A percentile compares a stretch with the other conserved stretches of the same genome.
Evolutionary conservation across 1,284 basidiomycete genomes (phyloP).

Genomic region (Phenoliferia sp.): DNA sequence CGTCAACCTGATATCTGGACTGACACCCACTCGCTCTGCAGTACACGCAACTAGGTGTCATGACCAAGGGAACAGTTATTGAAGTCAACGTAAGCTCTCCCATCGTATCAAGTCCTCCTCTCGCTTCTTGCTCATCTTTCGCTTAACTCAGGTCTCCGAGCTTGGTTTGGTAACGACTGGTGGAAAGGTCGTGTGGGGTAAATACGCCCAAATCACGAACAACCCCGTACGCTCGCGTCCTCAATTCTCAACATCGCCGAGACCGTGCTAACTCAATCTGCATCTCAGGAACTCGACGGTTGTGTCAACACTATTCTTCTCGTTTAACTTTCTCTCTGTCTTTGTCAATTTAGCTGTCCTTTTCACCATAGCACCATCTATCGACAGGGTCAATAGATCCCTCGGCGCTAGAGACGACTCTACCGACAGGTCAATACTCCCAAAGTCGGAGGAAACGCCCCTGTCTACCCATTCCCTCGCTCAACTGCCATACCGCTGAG

Average conservation of each 20-base stretch:
- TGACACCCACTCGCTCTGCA: slow-evolving; percentile 2
- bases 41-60: slow-evolving; percentile 70
- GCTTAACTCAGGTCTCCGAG: slow-evolving; percentile 57
- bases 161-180: slow-evolving; percentile 98
- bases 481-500: too few relatives aligned
- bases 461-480: too few relatives aligned
- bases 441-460: too few relatives aligned
- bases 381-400: too few relatives aligned
- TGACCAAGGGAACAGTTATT: slow-evolving; percentile 97
- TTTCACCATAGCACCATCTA: too few relatives aligned
- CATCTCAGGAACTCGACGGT: neutral
- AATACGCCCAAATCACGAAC: slow-evolving; percentile 84
- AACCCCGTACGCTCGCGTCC: slow-evolving; percentile 53
- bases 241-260: slow-evolving; percentile 50
- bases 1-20: neutral
- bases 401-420: too few relatives aligned
- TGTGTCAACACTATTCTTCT: slow-evolving; percentile 89
- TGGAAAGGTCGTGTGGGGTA: slow-evolving; percentile 74
- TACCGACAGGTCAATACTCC: too few relatives aligned
- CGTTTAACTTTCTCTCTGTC: slow-evolving; percentile 38
- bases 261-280: slow-evolving; percentile 50
- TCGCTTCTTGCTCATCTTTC: neutral
- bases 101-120: too few relatives aligned
- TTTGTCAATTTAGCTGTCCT: neutral
- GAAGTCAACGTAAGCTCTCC: slow-evolving; percentile 82